Conservation (phyloP, 1,139 yeast genomes). For the Protomyces macrosporus region DNA sequence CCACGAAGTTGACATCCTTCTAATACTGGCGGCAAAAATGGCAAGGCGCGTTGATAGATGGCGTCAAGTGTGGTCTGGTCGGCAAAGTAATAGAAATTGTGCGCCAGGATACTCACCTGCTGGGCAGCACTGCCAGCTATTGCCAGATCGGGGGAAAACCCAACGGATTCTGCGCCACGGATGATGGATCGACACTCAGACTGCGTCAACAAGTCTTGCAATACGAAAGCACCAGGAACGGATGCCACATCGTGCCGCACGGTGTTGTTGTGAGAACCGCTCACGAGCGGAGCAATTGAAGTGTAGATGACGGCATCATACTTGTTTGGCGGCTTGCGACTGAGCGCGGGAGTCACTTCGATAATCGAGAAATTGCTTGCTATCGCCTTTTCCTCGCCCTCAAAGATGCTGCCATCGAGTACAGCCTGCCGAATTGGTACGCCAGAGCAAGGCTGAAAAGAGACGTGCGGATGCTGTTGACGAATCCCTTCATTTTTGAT, state of each 20-base stretch:
- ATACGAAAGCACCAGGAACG: conserved; percentile 23
- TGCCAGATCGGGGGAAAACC: conserved; percentile 20
- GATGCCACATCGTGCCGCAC: conserved; percentile 5
- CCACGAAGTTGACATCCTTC: conserved; percentile 20
- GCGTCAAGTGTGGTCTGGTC: background rate
- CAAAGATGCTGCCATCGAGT: conserved; percentile 8
- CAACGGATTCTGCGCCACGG: conserved; percentile 16
- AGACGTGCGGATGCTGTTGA: background rate
- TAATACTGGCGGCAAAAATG: conserved; percentile 8
- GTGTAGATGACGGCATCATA: conserved; percentile 23
- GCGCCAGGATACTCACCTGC: conserved; percentile 19
- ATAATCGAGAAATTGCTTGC: conserved; percentile 1
- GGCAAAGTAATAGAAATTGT: conserved; percentile 23
- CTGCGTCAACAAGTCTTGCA: background rate
- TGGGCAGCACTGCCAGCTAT: conserved; percentile 22
- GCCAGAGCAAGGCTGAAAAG: conserved; percentile 4
- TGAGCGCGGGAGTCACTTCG: conserved; percentile 17
- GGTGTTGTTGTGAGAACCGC: background rate
- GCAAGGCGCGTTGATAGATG: conserved; percentile 8
- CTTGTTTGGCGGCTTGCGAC: conserved; percentile 20
- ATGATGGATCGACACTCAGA: conserved; percentile 16
- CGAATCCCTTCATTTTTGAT: background rate
- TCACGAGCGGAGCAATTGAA: background rate
- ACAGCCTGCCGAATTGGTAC: background rate
- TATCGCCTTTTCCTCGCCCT: background rate